Evolutionary conservation across 495 filamentous ascomycete species (phyloP), one percentile per base, ranked within the genome.

Genomic region (Entonaema liquescens): DNA sequence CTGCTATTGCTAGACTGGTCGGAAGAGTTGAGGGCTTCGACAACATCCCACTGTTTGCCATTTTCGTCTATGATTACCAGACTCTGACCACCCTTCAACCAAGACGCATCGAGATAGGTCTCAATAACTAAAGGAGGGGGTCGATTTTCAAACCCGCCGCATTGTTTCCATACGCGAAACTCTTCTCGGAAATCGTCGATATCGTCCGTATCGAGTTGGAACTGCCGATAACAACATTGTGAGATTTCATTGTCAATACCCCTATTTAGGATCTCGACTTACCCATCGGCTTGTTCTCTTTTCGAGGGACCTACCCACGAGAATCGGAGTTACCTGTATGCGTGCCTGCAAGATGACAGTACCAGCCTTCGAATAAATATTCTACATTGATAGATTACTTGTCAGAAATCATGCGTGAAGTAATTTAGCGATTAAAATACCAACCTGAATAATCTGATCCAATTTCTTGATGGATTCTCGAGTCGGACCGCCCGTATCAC

Each of bases 251-350:
- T 23, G 42, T 11, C 19, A 47, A 23, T 13, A 23, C 19, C 8
- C 19, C 2, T 28, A 42, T 38, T 33, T 19, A 60, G 57, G 5
- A 25, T 64, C n/a, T 68, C 35, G 21, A 86, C 92, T 76, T 91
- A 98, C 96, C 95, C 95, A 98, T 88, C 91, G 93, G 74, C 97
- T 98, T 54, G 90, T 84, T 75, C 89, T 91, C 66, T 86, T 88
- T 40, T 75, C 72, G 42, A 17, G 80, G 74, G 56, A 86, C 84
- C 40, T 89, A 82, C 74, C 78, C 64, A 83, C 87, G 78, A 82
- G 71, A 21, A 87, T 82, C 17, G 87, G 91, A 26, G 89, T 88
- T 9, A 93, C 84, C 50, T 87, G 84, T 53, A 93, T 86, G 58
- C 95, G 87, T 33, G 93, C 89, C 58, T 94, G 89, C 17, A 97